Conservation (phyloP, 371 early-diverging fungal species). For the Rhizomucor pusillus region DNA sequence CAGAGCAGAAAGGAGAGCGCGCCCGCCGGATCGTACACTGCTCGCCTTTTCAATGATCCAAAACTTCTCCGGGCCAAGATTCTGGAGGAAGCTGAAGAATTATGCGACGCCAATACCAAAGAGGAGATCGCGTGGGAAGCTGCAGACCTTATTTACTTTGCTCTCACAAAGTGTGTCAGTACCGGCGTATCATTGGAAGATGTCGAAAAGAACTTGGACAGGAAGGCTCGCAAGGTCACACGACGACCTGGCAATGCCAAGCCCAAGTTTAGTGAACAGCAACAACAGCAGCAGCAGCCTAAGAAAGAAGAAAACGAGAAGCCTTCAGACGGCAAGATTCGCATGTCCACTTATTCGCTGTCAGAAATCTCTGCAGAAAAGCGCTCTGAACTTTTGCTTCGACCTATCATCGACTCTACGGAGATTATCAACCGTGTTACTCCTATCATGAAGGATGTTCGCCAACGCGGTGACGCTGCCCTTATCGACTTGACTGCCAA, state of each 20-base stretch:
- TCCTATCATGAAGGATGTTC: constrained; percentile 89
- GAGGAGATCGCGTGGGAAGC: constrained; percentile 94
- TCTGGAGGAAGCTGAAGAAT: constrained; percentile 94
- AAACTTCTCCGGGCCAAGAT: constrained; percentile 87
- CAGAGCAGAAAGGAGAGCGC: constrained; percentile 67
- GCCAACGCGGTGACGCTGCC: constrained; percentile 83
- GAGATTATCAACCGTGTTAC: constrained; percentile 84
- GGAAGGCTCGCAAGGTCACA: constrained; percentile 79
- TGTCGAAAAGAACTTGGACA: constrained; percentile 84
- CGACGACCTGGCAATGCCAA: constrained; percentile 95
- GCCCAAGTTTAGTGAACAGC: constrained; percentile 56
- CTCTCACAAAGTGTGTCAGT: constrained; percentile 82
- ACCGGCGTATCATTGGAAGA: constrained; percentile 83
- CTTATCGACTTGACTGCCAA: constrained; percentile 80
- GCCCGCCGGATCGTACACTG: constrained; percentile 90
- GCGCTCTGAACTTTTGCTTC: constrained; percentile 66
- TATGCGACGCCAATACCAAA: constrained; percentile 75
- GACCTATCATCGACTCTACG: constrained; percentile 89
- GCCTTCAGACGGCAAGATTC: constrained; percentile 41
- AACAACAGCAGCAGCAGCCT: constrained; percentile 13
- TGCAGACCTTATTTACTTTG: constrained; percentile 96
- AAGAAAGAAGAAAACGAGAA: constrained; percentile 17
- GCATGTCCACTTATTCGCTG: constrained; percentile 62
- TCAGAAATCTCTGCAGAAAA: constrained; percentile 43
- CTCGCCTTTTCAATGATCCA: constrained; percentile 82